Evolutionary conservation across 441 rosid species (phyloP).

Genomic region (Syzygium malaccense): DNA sequence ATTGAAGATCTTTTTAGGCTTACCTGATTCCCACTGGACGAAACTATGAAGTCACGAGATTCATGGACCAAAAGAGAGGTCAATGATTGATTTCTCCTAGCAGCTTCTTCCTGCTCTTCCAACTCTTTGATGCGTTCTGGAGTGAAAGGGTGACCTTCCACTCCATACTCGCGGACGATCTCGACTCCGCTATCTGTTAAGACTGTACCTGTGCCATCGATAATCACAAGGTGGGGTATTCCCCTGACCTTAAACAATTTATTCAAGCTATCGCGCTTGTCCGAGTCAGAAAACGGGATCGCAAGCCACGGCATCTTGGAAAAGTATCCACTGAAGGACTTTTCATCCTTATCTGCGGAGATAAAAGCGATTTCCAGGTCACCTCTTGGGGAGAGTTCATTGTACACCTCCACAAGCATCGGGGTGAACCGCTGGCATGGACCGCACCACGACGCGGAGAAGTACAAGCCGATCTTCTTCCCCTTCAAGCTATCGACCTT

Average conservation of each 20-base stretch:
- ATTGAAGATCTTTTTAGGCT: background rate
- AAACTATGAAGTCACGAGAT: background rate
- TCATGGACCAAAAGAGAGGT: background rate
- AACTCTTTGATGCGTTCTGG: background rate
- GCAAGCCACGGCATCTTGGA: background rate
- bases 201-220: background rate
- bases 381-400: background rate
- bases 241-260: background rate
- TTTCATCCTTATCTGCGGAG: background rate
- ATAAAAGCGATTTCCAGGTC: background rate
- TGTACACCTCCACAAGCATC: background rate
- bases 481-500: background rate
- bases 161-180: background rate
- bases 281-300: background rate
- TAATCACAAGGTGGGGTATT: background rate
- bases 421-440: background rate
- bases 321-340: background rate
- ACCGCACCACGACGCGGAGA: background rate
- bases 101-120: background rate
- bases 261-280: background rate
- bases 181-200: background rate
- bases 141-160: background rate
- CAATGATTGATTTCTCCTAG: background rate
- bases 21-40: background rate
- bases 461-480: background rate